A percentile compares a stretch with the other conserved stretches of the same genome.
phyloP scores from a whole-genome alignment of 805 yeast species.

The Pichia manshurica region DNA sequence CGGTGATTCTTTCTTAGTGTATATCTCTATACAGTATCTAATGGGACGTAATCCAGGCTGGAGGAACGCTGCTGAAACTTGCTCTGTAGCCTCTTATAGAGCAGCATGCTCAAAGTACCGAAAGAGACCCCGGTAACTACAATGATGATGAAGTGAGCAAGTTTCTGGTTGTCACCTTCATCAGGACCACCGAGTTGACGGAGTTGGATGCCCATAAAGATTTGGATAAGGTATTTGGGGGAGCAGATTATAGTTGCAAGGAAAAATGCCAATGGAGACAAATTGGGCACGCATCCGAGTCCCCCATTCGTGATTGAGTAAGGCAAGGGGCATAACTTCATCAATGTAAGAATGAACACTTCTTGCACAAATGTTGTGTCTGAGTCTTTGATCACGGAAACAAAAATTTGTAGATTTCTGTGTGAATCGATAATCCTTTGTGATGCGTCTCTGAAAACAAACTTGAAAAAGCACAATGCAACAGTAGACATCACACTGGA shows the following conservation, averaged over 20 bases:
- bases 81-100: conserved; percentile 51
- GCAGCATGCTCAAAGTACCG: conserved; percentile 54
- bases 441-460: conserved; percentile 53
- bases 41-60: not conserved
- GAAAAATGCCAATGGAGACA: conserved; percentile 55
- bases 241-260: conserved; percentile 70
- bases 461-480: conserved; percentile 67
- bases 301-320: conserved; percentile 92
- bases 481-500: conserved; percentile 67
- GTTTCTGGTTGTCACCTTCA: conserved; percentile 38
- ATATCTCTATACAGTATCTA: not conserved
- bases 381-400: conserved; percentile 61
- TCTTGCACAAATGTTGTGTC: conserved; percentile 41
- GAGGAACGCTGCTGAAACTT: conserved; percentile 20
- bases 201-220: conserved; percentile 73
- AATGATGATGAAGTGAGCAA: conserved; percentile 62
- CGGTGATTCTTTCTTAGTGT: too few species aligned
- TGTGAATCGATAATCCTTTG: conserved; percentile 52
- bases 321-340: conserved; percentile 87
- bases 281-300: conserved; percentile 77
- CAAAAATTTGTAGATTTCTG: conserved; percentile 65
- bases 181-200: conserved; percentile 60
- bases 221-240: conserved; percentile 73
- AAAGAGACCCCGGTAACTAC: conserved; percentile 50
- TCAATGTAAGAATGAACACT: conserved; percentile 59